Percentiles rank a stretch among this genome's conserved stretches.
Conservation (phyloP, 176 grass and related monocot genomes). For the Carex scoparia region DNA sequence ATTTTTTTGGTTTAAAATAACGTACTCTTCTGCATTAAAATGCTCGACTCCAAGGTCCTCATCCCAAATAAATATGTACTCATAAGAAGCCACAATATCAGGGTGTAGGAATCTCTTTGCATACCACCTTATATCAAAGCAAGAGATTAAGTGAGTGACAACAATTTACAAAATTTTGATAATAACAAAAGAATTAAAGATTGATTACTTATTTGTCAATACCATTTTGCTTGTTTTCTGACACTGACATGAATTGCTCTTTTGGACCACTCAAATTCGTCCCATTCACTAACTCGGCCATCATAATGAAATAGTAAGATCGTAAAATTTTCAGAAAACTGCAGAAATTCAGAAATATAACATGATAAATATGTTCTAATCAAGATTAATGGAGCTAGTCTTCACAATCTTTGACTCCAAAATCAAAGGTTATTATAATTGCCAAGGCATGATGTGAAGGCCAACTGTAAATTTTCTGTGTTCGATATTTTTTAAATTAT, state of each 20-base stretch:
- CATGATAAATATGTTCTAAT: neutral
- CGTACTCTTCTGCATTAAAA: slow-evolving; percentile 95
- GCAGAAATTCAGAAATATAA: slow-evolving; percentile 18
- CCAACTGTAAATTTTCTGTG: neutral
- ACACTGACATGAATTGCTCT: slow-evolving; percentile 46
- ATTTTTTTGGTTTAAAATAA: neutral
- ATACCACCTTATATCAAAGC: slow-evolving; percentile 71
- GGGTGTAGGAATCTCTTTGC: slow-evolving; percentile 96
- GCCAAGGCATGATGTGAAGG: neutral
- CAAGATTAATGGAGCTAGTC: neutral
- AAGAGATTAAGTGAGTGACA: neutral
- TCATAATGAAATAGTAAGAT: slow-evolving; percentile 55
- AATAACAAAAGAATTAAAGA: neutral
- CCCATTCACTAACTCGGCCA: slow-evolving; percentile 46
- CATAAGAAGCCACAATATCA: slow-evolving; percentile 74
- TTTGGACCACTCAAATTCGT: slow-evolving; percentile 54
- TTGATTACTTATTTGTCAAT: neutral
- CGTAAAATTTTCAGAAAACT: slow-evolving; percentile 55
- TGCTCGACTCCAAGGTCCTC: slow-evolving; percentile 94
- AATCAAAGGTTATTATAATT: neutral
- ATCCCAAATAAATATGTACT: slow-evolving; percentile 99
- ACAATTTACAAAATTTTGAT: neutral
- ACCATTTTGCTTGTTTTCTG: slow-evolving; percentile 57
- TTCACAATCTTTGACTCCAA: slow-evolving; percentile 1
- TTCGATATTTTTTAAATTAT: neutral